Evolutionary conservation across 768 basidiomycete species (phyloP).

Genomic region (Amanita exitialis): DNA sequence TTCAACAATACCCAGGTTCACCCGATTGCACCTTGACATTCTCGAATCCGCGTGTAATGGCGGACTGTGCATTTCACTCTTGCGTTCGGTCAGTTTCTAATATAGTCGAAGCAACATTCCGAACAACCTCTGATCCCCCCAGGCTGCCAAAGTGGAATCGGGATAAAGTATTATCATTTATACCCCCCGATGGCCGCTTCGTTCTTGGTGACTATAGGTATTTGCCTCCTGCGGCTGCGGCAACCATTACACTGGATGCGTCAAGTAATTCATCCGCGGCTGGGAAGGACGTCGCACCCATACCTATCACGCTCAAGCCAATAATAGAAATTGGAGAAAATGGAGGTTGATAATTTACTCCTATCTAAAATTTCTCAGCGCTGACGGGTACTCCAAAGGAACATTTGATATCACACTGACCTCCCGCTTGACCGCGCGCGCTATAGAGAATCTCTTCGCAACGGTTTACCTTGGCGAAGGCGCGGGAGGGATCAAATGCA

Average conservation of each 20-base stretch:
- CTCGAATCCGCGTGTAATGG: slow-evolving; percentile 60
- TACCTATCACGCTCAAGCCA: slow-evolving; percentile 42
- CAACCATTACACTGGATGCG: slow-evolving; percentile 11
- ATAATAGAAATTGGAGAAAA: slow-evolving; percentile 32
- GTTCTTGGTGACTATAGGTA: slow-evolving; percentile 78
- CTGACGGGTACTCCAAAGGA: slow-evolving; percentile 23
- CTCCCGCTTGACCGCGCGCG: slow-evolving; percentile 50
- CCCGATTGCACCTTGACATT: slow-evolving; percentile 82
- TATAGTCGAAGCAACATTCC: neutral
- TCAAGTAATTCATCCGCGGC: slow-evolving; percentile 12
- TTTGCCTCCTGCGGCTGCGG: slow-evolving; percentile 21
- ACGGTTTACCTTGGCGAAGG: slow-evolving; percentile 71
- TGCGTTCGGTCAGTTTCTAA: slow-evolving; percentile 65
- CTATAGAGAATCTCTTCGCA: slow-evolving; percentile 63
- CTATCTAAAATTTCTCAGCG: neutral
- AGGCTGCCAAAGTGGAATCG: slow-evolving; percentile 76
- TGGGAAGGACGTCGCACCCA: slow-evolving; percentile 34
- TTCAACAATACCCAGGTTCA: slow-evolving; percentile 42
- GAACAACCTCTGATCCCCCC: slow-evolving; percentile 1
- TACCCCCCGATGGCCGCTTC: slow-evolving; percentile 91
- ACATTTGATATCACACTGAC: slow-evolving; percentile 53
- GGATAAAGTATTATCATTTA: slow-evolving; percentile 74
- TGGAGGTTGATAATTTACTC: slow-evolving; percentile 21
- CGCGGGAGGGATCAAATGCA: slow-evolving; percentile 64
- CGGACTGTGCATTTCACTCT: slow-evolving; percentile 83